A percentile compares a stretch with the other conserved stretches of the same genome.
Conservation (phyloP, 805 yeast genomes). For the Candida patagonica region DNA sequence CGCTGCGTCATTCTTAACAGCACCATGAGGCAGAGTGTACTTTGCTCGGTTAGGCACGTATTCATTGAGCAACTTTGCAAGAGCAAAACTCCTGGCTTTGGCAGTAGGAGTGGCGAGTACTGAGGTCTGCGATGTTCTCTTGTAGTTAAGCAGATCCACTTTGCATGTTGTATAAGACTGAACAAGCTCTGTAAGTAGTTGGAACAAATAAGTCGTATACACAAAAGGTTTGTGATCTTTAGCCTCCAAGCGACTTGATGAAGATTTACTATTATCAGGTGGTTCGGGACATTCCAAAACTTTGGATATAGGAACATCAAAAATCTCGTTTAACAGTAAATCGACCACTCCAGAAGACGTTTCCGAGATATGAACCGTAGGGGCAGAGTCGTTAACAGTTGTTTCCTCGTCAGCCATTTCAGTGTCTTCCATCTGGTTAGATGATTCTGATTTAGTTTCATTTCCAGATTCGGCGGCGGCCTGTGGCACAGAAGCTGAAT, state of each 20-base stretch:
- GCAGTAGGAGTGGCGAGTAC: conserved; percentile 6
- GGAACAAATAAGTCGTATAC: conserved; percentile 60
- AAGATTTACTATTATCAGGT: conserved; percentile 14
- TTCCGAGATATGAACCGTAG: conserved; percentile 7
- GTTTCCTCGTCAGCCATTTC: conserved; percentile 2
- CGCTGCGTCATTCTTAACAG: conserved; percentile 25
- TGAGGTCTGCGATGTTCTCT: conserved; percentile 41
- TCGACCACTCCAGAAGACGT: conserved; percentile 51
- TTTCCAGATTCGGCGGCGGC: conserved; percentile 5
- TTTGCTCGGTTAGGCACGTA: conserved; percentile 38
- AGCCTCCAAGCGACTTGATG: conserved; percentile 16
- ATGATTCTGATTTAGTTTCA: background rate
- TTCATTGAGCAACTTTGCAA: conserved; percentile 70
- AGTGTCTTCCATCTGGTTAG: background rate
- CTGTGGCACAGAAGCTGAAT: conserved; percentile 3
- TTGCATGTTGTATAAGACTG: conserved; percentile 75
- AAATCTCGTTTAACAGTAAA: conserved; percentile 53
- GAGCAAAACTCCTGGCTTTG: conserved; percentile 68
- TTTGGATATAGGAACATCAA: conserved; percentile 33
- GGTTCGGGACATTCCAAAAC: conserved; percentile 2
- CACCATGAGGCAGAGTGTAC: conserved; percentile 23
- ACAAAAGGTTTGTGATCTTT: conserved; percentile 45
- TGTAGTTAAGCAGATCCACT: conserved; percentile 69
- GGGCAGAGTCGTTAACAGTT: background rate
- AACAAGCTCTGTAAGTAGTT: conserved; percentile 57